Conservation (phyloP, 306 rosid species). For the Rosa persica region DNA sequence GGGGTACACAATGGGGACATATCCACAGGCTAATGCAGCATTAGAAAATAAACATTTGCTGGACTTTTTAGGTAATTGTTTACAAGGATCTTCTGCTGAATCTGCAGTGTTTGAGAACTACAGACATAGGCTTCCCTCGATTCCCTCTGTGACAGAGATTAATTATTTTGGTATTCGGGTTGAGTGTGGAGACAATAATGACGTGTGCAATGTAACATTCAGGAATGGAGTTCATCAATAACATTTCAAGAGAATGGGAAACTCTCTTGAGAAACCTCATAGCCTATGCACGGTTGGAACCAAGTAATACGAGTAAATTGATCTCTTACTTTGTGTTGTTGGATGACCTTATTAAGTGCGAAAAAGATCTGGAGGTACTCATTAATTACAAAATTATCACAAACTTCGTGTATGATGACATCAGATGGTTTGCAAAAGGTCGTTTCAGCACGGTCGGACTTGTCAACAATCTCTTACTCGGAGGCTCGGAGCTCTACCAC, state of each 20-base stretch:
- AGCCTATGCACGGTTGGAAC: constrained; percentile 1
- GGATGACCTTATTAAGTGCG: neutral
- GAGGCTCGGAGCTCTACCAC: neutral
- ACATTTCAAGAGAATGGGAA: neutral
- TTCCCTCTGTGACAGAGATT: neutral
- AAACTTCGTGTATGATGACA: neutral
- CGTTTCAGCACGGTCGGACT: neutral
- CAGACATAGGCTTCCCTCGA: neutral
- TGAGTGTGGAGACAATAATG: neutral
- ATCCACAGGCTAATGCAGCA: neutral
- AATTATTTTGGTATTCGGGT: rapidly evolving
- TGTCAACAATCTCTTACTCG: neutral
- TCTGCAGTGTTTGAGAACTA: neutral
- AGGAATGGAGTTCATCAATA: neutral
- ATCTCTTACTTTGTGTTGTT: constrained; percentile 12
- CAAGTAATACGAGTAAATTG: neutral
- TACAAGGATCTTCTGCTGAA: neutral
- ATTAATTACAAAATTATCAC: no score
- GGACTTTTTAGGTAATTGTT: neutral
- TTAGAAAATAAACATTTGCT: neutral
- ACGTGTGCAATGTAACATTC: neutral
- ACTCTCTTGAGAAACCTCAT: constrained; percentile 11
- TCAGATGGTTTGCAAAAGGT: neutral
- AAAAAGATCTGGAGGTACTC: neutral
- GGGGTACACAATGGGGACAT: neutral